Percentiles rank a stretch among this genome's conserved stretches.
These are phyloP conservation scores for Colletotrichum sp. DNA, from an alignment of 2,329 filamentous ascomycete species.

Conservation along the genomic window DNA sequence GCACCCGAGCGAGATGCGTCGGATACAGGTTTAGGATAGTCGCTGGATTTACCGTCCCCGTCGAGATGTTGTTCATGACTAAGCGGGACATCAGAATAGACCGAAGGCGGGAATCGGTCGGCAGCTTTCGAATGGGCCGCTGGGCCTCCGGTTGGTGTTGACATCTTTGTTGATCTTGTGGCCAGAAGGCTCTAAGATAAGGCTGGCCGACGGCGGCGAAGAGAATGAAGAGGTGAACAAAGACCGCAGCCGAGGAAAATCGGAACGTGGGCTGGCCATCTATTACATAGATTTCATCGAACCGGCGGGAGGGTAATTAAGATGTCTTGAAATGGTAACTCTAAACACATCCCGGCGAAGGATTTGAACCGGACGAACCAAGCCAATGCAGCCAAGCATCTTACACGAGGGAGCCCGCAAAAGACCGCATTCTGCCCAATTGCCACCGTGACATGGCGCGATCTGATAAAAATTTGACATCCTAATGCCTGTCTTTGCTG, in stretches of 20 bases:
- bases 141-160: background rate
- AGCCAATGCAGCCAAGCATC: background rate
- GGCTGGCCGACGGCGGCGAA: background rate
- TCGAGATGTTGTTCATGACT: background rate
- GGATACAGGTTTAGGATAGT: background rate
- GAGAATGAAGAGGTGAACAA: background rate
- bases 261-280: background rate
- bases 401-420: background rate
- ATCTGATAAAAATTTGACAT: background rate
- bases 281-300: background rate
- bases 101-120: background rate
- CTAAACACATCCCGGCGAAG: background rate
- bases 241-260: background rate
- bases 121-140: background rate
- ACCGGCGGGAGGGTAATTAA: background rate
- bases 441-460: background rate
- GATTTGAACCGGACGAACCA: background rate
- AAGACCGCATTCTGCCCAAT: background rate
- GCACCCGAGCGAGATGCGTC: background rate
- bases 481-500: background rate
- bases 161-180: background rate
- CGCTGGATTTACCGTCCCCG: background rate
- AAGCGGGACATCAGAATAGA: background rate
- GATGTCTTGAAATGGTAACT: background rate
- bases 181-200: background rate